Percentiles rank a stretch among this genome's conserved stretches.
These are phyloP conservation scores for Yarrowia phangngaensis DNA, from an alignment of 805 yeast genomes.

Conservation along the genomic window DNA sequence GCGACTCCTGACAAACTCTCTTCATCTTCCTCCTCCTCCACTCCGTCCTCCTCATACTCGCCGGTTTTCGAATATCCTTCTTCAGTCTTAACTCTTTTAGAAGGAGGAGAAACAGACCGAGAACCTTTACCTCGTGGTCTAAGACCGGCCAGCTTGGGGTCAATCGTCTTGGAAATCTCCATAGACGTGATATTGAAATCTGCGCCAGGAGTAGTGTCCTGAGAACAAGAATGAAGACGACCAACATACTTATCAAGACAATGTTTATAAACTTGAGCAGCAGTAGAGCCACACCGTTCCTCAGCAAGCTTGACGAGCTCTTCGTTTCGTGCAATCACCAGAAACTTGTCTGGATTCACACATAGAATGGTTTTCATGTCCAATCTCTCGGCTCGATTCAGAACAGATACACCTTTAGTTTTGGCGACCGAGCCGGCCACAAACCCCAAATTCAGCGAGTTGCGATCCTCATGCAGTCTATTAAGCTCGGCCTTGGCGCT, in stretches of 20 bases:
- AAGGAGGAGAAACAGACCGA: not conserved
- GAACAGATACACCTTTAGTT: conserved; percentile 1
- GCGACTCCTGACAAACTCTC: conserved; percentile 38
- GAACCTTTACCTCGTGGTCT: conserved; percentile 2
- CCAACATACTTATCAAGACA: conserved; percentile 58
- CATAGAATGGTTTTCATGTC: conserved; percentile 45
- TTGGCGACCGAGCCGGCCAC: conserved; percentile 20
- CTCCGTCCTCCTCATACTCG: conserved; percentile 32
- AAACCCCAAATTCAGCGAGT: conserved; percentile 31
- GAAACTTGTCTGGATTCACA: conserved; percentile 61
- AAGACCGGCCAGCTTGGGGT: conserved; percentile 1
- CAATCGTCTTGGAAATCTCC: conserved; percentile 35
- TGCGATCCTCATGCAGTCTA: conserved; percentile 29
- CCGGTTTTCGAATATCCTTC: conserved; percentile 30
- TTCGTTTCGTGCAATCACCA: conserved; percentile 60
- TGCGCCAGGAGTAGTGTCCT: conserved; percentile 35
- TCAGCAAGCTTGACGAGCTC: conserved; percentile 61
- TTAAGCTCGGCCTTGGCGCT: conserved; percentile 42
- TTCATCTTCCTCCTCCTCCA: conserved; percentile 33
- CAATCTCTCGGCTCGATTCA: conserved; percentile 15
- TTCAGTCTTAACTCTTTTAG: conserved; percentile 32
- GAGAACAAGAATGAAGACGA: conserved; percentile 40
- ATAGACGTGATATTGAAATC: conserved; percentile 40
- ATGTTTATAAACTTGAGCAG: conserved; percentile 59
- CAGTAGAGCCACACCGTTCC: conserved; percentile 64